Evolutionary conservation across 2,329 filamentous ascomycete species (phyloP).

Genomic region (Fusarium sp.): DNA sequence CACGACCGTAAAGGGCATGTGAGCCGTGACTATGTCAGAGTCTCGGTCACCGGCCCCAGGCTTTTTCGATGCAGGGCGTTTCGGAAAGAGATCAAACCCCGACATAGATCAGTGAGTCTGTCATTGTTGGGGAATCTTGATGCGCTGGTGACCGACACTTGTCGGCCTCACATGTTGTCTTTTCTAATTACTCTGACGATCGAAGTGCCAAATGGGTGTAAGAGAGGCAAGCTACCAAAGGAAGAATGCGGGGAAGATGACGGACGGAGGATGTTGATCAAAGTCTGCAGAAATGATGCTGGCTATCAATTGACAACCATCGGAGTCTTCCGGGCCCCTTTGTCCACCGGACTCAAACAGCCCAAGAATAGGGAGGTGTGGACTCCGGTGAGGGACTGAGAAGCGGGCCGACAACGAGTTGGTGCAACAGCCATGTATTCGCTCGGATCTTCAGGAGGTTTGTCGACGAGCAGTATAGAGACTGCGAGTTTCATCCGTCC

Average conservation of each 20-base stretch:
- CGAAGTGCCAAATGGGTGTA: conserved; percentile 3
- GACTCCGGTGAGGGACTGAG: neutral
- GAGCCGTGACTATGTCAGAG: conserved; percentile 5
- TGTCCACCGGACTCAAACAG: neutral
- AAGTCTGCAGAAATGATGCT: neutral
- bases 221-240: conserved; percentile 14
- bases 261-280: neutral
- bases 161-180: conserved; percentile 21
- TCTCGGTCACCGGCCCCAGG: neutral
- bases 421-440: neutral
- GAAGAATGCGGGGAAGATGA: conserved; percentile 28
- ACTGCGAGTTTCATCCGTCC: neutral
- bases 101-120: neutral
- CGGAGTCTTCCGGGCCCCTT: neutral
- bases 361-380: neutral
- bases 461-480: neutral
- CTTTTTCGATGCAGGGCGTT: conserved; percentile 14
- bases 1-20: conserved; percentile 29
- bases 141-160: conserved; percentile 5
- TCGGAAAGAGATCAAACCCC: conserved; percentile 4
- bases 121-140: neutral
- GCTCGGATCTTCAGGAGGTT: neutral
- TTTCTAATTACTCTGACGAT: neutral
- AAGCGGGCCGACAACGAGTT: neutral
- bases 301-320: neutral